A percentile compares a stretch with the other conserved stretches of the same genome.
These are phyloP conservation scores for Sanghuangporus baumii DNA, from an alignment of 1,284 basidiomycete species.

Conservation along the genomic window DNA sequence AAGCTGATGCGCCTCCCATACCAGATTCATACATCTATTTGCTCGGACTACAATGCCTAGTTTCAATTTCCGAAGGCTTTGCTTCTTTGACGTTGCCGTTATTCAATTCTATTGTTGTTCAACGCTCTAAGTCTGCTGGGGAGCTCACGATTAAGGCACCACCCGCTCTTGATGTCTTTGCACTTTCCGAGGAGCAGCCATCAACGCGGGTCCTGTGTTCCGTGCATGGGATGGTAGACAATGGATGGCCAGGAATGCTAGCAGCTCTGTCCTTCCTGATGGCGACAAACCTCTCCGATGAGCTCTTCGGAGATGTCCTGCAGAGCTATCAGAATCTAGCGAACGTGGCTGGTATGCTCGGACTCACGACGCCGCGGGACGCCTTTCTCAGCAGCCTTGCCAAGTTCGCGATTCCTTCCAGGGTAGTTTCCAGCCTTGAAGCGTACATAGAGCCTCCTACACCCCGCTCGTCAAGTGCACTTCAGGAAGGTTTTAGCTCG, in stretches of 20 bases:
- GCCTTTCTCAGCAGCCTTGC: conserved; percentile 86
- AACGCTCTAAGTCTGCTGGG: conserved; percentile 59
- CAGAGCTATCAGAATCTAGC: conserved; percentile 80
- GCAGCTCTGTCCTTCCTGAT: conserved; percentile 88
- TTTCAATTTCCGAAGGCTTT: conserved; percentile 86
- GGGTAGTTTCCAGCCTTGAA: conserved; percentile 82
- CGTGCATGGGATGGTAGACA: conserved; percentile 75
- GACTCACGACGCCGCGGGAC: conserved; percentile 82
- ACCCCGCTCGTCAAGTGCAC: conserved; percentile 58
- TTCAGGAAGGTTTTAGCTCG: conserved; percentile 61
- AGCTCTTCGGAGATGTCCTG: conserved; percentile 81
- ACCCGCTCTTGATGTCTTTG: conserved; percentile 59
- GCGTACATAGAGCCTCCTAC: conserved; percentile 58
- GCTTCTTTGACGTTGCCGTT: conserved; percentile 66
- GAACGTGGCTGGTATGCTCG: conserved; percentile 86
- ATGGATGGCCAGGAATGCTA: conserved; percentile 85
- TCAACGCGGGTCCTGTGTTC: conserved; percentile 50
- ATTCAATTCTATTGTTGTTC: conserved; percentile 61
- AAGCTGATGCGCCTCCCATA: conserved; percentile 88
- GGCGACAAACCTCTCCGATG: conserved; percentile 82
- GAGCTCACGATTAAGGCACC: conserved; percentile 68
- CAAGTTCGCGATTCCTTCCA: conserved; percentile 83
- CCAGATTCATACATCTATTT: conserved; percentile 93
- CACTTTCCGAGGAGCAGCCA: conserved; percentile 53
- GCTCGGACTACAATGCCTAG: conserved; percentile 83